A percentile compares a stretch with the other conserved stretches of the same genome.
These are phyloP conservation scores for Kwoniella sp. DNA, from an alignment of 768 basidiomycete genomes.

Conservation along the genomic window DNA sequence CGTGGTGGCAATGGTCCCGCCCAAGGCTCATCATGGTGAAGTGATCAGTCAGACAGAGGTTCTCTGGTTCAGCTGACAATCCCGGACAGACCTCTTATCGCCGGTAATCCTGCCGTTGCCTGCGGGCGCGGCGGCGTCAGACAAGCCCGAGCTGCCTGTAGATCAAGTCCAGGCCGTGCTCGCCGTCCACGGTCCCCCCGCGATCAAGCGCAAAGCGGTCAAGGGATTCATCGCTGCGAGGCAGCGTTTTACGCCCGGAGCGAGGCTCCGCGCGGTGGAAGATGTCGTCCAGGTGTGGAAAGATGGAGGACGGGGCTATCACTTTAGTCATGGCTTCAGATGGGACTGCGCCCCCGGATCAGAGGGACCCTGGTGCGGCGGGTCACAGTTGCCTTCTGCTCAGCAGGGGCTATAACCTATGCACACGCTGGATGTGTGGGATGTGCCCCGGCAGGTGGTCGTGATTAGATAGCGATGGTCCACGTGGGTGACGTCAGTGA, in stretches of 20 bases:
- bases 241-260: slow-evolving; percentile 3
- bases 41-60: no score
- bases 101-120: slow-evolving; percentile 18
- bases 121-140: background rate
- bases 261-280: slow-evolving; percentile 5
- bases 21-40: slow-evolving; percentile 20
- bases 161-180: slow-evolving; percentile 8
- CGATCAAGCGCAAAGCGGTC: slow-evolving; percentile 11
- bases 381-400: background rate
- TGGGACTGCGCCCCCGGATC: slow-evolving; percentile 10
- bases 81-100: slow-evolving; percentile 12
- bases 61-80: background rate
- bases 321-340: slow-evolving; percentile 10
- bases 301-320: slow-evolving; percentile 25
- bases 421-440: no score
- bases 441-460: no score
- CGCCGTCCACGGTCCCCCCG: background rate
- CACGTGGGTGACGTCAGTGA: no score
- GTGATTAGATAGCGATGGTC: no score
- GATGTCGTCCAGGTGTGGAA: slow-evolving; percentile 8
- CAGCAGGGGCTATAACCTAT: no score
- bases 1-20: slow-evolving; percentile 24
- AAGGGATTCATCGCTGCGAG: slow-evolving; percentile 23
- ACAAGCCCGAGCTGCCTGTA: slow-evolving; percentile 1
- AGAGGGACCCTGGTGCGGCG: slow-evolving; percentile 3